Conservation (phyloP, 2,329 filamentous ascomycete species). For the Hymenoscyphus fructigenus region DNA sequence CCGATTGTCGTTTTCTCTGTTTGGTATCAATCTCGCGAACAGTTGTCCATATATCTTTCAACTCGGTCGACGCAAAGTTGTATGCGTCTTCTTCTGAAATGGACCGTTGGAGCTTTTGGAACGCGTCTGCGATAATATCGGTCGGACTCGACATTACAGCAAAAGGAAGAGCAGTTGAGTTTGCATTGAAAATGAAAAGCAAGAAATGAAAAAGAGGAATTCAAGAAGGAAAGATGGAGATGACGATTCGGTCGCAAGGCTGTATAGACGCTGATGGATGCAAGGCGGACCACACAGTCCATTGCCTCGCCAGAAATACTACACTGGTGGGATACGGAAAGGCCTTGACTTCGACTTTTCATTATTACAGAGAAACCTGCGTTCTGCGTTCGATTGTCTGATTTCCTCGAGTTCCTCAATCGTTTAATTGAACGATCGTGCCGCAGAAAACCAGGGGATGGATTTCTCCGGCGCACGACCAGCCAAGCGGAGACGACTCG, state of each 20-base stretch:
- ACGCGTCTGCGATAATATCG: conserved; percentile 13
- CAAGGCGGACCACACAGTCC: not conserved
- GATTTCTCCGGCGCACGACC: not conserved
- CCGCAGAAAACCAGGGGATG: not conserved
- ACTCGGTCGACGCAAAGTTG: conserved; percentile 30
- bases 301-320: not conserved
- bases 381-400: not conserved
- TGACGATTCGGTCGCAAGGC: not conserved
- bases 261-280: not conserved
- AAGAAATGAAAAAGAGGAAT: not conserved
- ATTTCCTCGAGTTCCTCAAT: not conserved
- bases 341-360: not conserved
- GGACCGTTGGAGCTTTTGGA: conserved; percentile 18
- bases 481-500: not conserved
- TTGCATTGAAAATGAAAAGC: not conserved
- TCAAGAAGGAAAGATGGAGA: not conserved
- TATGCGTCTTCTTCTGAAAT: conserved; percentile 17
- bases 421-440: not conserved
- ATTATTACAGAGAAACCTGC: not conserved
- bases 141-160: conserved; percentile 10
- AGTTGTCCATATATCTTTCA: conserved; percentile 40
- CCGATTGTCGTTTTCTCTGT: conserved; percentile 39
- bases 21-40: conserved; percentile 41
- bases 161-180: not conserved
- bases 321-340: not conserved